Evolutionary conservation across 2,329 filamentous ascomycete species (phyloP).

Genomic region (Penicillium sp.): DNA sequence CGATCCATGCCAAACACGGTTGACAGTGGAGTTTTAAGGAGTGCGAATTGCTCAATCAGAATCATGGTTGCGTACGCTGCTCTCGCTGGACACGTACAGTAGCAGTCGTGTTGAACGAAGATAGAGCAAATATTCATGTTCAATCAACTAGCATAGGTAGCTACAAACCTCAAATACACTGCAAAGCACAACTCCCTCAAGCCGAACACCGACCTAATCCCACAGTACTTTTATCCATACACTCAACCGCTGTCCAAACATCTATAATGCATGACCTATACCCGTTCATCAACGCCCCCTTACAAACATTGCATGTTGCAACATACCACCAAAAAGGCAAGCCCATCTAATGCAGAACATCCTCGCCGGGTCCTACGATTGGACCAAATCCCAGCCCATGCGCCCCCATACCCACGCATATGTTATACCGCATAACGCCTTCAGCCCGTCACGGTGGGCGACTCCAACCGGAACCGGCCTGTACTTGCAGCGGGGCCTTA

Average conservation of each 20-base stretch:
- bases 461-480: background rate
- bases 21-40: constrained; percentile 15
- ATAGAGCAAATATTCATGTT: background rate
- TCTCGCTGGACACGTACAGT: background rate
- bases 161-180: background rate
- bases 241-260: too few species aligned
- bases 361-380: background rate
- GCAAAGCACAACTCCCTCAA: background rate
- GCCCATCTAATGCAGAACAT: constrained; percentile 1
- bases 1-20: constrained; percentile 21
- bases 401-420: too few species aligned
- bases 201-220: background rate
- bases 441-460: constrained; percentile 14
- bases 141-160: background rate
- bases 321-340: background rate
- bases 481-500: constrained; percentile 11
- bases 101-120: background rate
- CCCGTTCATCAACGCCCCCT: background rate
- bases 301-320: background rate
- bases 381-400: background rate
- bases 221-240: background rate
- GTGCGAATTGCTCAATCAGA: constrained; percentile 7
- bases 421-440: background rate
- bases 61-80: background rate
- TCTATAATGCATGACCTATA: background rate